phyloP scores from a whole-genome alignment of 2,329 filamentous ascomycete genomes.

The Pleochaeta shiraiana region DNA sequence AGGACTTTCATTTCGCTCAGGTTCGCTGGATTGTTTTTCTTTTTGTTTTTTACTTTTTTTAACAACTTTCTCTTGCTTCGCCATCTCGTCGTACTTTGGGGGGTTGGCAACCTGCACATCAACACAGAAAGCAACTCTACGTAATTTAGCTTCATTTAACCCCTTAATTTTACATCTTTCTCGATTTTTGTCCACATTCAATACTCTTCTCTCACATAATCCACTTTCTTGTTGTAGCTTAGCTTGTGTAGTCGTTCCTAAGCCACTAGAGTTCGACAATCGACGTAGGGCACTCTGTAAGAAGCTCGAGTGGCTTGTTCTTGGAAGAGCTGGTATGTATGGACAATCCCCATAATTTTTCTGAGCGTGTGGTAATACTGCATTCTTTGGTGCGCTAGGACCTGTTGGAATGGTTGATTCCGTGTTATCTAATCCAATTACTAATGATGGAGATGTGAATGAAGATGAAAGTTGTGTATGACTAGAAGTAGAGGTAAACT shows the following conservation, averaged over 20 bases:
- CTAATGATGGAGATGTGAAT: neutral
- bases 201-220: constrained; percentile 53
- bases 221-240: constrained; percentile 27
- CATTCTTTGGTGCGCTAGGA: constrained; percentile 28
- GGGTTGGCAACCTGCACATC: constrained; percentile 92
- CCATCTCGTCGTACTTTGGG: constrained; percentile 48
- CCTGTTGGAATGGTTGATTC: constrained; percentile 18
- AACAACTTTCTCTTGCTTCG: constrained; percentile 23
- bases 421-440: neutral
- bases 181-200: constrained; percentile 68
- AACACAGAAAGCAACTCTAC: constrained; percentile 84
- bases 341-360: constrained; percentile 38
- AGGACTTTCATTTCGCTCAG: neutral
- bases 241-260: constrained; percentile 17
- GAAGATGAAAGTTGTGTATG: neutral
- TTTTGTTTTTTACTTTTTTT: constrained; percentile 37
- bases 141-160: constrained; percentile 57
- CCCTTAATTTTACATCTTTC: constrained; percentile 63
- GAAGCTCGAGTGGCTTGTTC: constrained; percentile 44
- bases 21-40: constrained; percentile 28
- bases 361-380: constrained; percentile 33
- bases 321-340: constrained; percentile 56
- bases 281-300: constrained; percentile 63
- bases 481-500: constrained; percentile 44
- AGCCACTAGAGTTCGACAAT: constrained; percentile 45